phyloP scores from a whole-genome alignment of 148 eudicot species.

The Heliamphora exappendiculata region DNA sequence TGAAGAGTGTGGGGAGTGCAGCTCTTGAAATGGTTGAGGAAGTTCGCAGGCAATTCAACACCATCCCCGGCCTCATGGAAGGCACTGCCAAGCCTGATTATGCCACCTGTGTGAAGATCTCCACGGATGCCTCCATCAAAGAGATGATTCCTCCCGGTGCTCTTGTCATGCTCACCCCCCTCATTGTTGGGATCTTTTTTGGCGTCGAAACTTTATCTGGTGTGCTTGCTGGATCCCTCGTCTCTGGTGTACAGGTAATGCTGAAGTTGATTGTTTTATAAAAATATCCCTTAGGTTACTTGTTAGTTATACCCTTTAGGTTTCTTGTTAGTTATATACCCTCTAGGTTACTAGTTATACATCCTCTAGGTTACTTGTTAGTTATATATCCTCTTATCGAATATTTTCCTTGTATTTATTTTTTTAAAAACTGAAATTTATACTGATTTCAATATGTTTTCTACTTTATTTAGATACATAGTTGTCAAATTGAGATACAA shows the following conservation, averaged over 20 bases:
- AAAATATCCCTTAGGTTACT: neutral
- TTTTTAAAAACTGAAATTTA: too few relatives aligned
- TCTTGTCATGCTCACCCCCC: constrained; percentile 88
- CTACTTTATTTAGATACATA: too few relatives aligned
- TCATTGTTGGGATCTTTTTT: constrained; percentile 75
- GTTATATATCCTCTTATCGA: too few relatives aligned
- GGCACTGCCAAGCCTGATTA: constrained; percentile 87
- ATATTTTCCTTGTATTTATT: too few relatives aligned
- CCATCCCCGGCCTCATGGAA: constrained; percentile 93
- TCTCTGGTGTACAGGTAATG: constrained; percentile 88
- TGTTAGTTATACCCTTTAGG: too few relatives aligned
- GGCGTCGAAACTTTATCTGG: constrained; percentile 91
- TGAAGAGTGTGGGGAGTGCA: constrained; percentile 97
- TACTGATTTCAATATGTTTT: too few relatives aligned
- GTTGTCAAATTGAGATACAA: too few relatives aligned
- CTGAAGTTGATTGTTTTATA: neutral
- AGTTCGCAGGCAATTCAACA: constrained; percentile 89
- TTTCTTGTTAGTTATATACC: too few relatives aligned
- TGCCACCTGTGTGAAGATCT: constrained; percentile 91
- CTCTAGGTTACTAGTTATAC: too few relatives aligned
- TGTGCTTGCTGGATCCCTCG: constrained; percentile 84
- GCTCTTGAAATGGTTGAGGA: constrained; percentile 97
- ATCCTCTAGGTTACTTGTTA: too few relatives aligned
- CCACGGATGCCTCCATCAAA: constrained; percentile 95
- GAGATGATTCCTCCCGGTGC: constrained; percentile 93